Evolutionary conservation across 805 yeast genomes (phyloP), one percentile per base, ranked within the genome.

Genomic region (Candida coquimbonensis): DNA sequence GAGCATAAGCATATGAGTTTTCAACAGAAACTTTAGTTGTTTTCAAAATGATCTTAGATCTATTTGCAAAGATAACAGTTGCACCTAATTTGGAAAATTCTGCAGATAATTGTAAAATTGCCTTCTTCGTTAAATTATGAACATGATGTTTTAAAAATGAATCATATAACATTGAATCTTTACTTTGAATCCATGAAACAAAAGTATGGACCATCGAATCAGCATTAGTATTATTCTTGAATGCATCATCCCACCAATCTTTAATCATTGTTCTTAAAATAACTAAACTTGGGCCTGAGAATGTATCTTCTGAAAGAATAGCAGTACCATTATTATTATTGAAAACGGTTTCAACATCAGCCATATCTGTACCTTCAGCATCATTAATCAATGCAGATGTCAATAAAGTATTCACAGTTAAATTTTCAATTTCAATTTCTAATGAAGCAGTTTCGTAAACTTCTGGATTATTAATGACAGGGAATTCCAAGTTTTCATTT

Each of bases 231-330:
- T 83, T 77, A 45, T 78, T 78, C 19, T 70, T 68, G 45, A 86
- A 65, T 0, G 96, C 97, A 57, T 81, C 84, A 56, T 88, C 95
- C 96, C 97, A 91, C 96, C 96, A 88, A 31, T 74, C 80, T 56
- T 84, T 87, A 12, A 93, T 84, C 75, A 93, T 68, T 8, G 73
- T 62, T 57, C 95, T 76, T 46, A 93, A 69, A 2, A 83, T 83
- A 9, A 71, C 63, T 50, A 93, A 69, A 3, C 96, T 86, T 0
- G 85, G 78, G 0, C 81, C 74, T 11, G 90, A 83, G 55, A 91
- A 90, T 0, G 95, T 77, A 61, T 91, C 95, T 53, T 83, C 87
- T 13, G 91, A 84, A 53, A 90, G 77, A 3, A 69, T 66, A 5
- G 53, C 40, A 6, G 55, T 52, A 13, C 58, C 57, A 9, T 61